Base-by-base conservation (phyloP, 257 asterid species). In the Petunia axillaris region DNA sequence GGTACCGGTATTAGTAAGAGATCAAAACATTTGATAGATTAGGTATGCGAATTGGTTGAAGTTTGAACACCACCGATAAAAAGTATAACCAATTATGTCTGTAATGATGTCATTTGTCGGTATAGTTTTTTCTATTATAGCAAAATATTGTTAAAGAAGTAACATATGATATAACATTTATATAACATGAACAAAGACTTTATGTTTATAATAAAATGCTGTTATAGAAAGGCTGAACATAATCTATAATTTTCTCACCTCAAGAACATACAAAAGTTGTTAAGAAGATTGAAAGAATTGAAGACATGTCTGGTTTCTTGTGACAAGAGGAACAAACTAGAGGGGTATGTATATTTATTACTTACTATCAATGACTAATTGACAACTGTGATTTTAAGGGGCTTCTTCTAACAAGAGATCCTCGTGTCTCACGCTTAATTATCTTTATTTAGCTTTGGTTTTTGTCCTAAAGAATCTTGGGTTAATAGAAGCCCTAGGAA, bases 381-480 rank as follows among this genome's bases (percentile, higher is more conserved):
- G 43, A 4, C 77, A 68, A 68, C 41, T 46, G 10, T 46, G 46
- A 53, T 16, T 70, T 9, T 14, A 68, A n/a, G 35, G 55, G 57
- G 38, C 16, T 68, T 68, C 55, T 16, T 70, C 25, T 11, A 46
- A n/a, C 76, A 16, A 44, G n/a, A 44, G 44, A 68, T 16, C 43
- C 77, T 70, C 59, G 77, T 70, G 76, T 70, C 76, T 46, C 57
- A 8, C 57, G 25, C 54, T 44, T 44, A 65, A 39, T 40, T 40
- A 40, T 35, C 13, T 15, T 40, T 66, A 6, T 39, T 66, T 66
- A 63, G 37, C 15, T 63, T 35, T 63, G 11, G 48, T 14, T 40
- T 46, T 1, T 70, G 41, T 16, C 58, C 40, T 44, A 46, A 70
- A 46, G 2, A 70, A 25, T 6, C 1, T 39, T 46, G 16, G 46